Base-by-base conservation (phyloP, 2,329 filamentous ascomycete genomes). In the Hymenoscyphus occultus region DNA sequence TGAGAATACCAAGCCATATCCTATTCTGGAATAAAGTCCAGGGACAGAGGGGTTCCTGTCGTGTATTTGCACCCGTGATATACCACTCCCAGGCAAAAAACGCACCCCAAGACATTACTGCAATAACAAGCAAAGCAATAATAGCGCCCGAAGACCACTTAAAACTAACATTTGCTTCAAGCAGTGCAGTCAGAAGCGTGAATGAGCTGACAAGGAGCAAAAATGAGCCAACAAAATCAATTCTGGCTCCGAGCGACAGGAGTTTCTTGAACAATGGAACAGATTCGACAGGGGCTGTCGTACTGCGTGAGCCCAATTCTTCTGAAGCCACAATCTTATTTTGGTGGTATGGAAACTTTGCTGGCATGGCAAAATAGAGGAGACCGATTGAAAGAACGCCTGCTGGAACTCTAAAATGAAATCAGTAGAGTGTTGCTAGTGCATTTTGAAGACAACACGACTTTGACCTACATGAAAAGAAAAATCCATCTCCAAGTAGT, bases 401-500 rank as follows among this genome's bases (percentile, higher is more conserved):
- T 5, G 45, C 45, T 51, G 45, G 45, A 22, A 51, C 45, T n/a
- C 45, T 51, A 39, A 39, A 39, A 12, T 39, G 12, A 39, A 12
- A 12, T 39, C 39, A 39, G 12, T 12, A 39, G 12, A 5, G 6
- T 39, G 39, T 39, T 39, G 39, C 39, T 6, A 39, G 39, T 6
- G 39, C 39, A 39, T 6, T 5, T 39, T 39, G 39, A 39, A 39
- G n/a, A n/a, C n/a, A n/a, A n/a, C n/a, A n/a, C n/a, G n/a, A n/a
- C n/a, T n/a, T n/a, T n/a, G n/a, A 42, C 57, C 22, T 39, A 59
- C 57, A 39, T 59, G 14, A 59, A 35, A 13, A 59, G 39, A 22
- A 59, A 59, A 5, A 59, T 28, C 57, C 57, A 59, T 40, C 57
- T 16, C 57, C 57, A 59, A 7, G 57, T 42, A 12, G 31, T 13